A percentile compares a stretch with the other conserved stretches of the same genome.
phyloP scores from a whole-genome alignment of 2,329 filamentous ascomycete species.

The Neophaeococcomyces mojaviensis region DNA sequence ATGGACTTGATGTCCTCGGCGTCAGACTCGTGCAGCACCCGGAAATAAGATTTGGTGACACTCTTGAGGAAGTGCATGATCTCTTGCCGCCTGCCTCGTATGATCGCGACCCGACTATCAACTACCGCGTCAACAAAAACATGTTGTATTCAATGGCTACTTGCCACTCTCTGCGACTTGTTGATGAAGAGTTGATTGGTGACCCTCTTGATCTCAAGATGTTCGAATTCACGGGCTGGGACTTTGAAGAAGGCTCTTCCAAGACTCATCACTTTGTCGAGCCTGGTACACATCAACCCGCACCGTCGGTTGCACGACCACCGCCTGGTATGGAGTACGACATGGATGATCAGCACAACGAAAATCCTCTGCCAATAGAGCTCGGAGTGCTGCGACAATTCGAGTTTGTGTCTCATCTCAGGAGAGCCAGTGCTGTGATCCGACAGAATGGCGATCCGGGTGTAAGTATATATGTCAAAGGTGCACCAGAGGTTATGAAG shows the following conservation, averaged over 20 bases:
- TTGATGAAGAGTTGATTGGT: slow-evolving; percentile 83
- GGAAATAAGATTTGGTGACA: slow-evolving; percentile 58
- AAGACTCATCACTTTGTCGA: slow-evolving; percentile 58
- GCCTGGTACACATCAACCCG: slow-evolving; percentile 63
- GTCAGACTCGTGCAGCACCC: slow-evolving; percentile 67
- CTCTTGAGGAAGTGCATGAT: slow-evolving; percentile 58
- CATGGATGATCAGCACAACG: slow-evolving; percentile 37
- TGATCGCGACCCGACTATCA: slow-evolving; percentile 52
- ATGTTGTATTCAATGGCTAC: slow-evolving; percentile 94
- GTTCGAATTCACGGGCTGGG: slow-evolving; percentile 95
- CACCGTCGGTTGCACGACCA: slow-evolving; percentile 79
- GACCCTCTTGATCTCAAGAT: slow-evolving; percentile 96
- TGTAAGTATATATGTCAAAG: slow-evolving; percentile 87
- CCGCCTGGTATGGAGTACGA: slow-evolving; percentile 56
- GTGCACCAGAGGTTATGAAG: slow-evolving; percentile 91
- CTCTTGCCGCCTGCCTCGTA: slow-evolving; percentile 50
- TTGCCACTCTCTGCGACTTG: slow-evolving; percentile 79
- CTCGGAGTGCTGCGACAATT: slow-evolving; percentile 86
- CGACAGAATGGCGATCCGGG: slow-evolving; percentile 78
- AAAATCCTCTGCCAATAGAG: slow-evolving; percentile 52
- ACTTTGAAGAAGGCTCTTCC: slow-evolving; percentile 79
- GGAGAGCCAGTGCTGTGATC: slow-evolving; percentile 87
- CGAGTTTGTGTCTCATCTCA: slow-evolving; percentile 88
- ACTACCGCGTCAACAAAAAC: slow-evolving; percentile 58
- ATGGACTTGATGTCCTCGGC: slow-evolving; percentile 88